A percentile compares a stretch with the other conserved stretches of the same genome.
Evolutionary conservation across 306 rosid species (phyloP).

Genomic region (Glycine soja): DNA sequence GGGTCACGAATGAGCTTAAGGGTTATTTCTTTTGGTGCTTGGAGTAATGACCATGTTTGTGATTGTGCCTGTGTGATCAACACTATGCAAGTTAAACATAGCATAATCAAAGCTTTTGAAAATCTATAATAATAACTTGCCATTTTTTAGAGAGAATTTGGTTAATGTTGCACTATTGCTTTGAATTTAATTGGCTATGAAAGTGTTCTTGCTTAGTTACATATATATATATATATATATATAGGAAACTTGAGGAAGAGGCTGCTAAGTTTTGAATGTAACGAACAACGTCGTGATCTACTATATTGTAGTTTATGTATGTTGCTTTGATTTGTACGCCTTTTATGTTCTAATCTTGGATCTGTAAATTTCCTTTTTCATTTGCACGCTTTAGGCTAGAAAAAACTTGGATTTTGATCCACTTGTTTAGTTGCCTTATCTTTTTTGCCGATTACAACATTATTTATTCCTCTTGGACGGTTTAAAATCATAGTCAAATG

Average conservation of each 20-base stretch:
- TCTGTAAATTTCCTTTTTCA: conserved; percentile 52
- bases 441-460: conserved; percentile 8
- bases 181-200: conserved; percentile 13
- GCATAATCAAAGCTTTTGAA: conserved; percentile 24
- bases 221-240: conserved; percentile 41
- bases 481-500: conserved; percentile 44
- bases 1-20: conserved; percentile 58
- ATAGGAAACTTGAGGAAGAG: conserved; percentile 3
- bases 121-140: not conserved
- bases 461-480: conserved; percentile 37
- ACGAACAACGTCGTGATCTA: not conserved
- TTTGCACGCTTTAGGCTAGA: conserved; percentile 43
- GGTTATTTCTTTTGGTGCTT: conserved; percentile 49
- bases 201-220: conserved; percentile 7
- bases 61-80: not conserved
- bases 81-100: conserved; percentile 36
- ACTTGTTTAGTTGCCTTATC: conserved; percentile 37
- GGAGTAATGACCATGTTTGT: conserved; percentile 41
- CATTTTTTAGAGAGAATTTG: conserved; percentile 28
- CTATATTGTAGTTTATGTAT: not conserved
- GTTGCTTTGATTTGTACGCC: conserved; percentile 42
- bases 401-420: conserved; percentile 35
- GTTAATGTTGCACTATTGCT: conserved; percentile 7
- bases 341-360: conserved; percentile 43
- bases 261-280: too few species aligned